phyloP scores from a whole-genome alignment of 495 filamentous ascomycete genomes.

The Talaromyces wortmannii region DNA sequence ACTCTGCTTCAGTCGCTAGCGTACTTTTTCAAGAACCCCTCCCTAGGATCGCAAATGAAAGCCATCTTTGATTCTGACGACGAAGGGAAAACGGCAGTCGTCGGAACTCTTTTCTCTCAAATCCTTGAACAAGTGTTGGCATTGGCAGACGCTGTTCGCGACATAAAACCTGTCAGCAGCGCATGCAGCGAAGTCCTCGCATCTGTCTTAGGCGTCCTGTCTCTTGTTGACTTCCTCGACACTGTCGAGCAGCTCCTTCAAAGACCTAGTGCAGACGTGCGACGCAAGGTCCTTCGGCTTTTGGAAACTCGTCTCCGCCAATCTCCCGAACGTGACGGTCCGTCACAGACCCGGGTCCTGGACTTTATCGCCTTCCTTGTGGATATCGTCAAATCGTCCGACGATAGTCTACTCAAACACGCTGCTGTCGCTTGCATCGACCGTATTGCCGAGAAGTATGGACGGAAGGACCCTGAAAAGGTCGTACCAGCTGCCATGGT shows the following conservation, averaged over 20 bases:
- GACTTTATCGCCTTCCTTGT: slow-evolving; percentile 73
- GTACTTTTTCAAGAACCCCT: slow-evolving; percentile 37
- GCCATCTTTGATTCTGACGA: slow-evolving; percentile 28
- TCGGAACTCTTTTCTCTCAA: slow-evolving; percentile 60
- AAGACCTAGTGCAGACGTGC: slow-evolving; percentile 61
- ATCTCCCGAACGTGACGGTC: slow-evolving; percentile 55
- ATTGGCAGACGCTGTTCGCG: slow-evolving; percentile 53
- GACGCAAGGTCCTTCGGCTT: slow-evolving; percentile 71
- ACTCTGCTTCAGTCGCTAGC: slow-evolving; percentile 51
- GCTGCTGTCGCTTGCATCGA: slow-evolving; percentile 82
- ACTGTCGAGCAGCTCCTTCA: slow-evolving; percentile 72
- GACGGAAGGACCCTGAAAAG: slow-evolving; percentile 72
- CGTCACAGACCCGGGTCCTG: slow-evolving; percentile 62
- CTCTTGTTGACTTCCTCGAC: slow-evolving; percentile 77
- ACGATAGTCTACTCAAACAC: slow-evolving; percentile 66
- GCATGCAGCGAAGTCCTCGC: slow-evolving; percentile 64
- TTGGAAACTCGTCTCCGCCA: slow-evolving; percentile 67
- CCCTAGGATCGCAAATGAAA: slow-evolving; percentile 34
- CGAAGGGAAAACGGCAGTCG: slow-evolving; percentile 42
- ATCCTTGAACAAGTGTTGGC: slow-evolving; percentile 62
- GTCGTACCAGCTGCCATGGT: slow-evolving; percentile 58
- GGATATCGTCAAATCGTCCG: slow-evolving; percentile 61
- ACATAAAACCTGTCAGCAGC: slow-evolving; percentile 53
- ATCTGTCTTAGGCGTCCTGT: slow-evolving; percentile 68
- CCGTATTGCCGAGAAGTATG: slow-evolving; percentile 84